Conservation (phyloP, 2,329 filamentous ascomycete species). For the Thielaviopsis punctulata region DNA sequence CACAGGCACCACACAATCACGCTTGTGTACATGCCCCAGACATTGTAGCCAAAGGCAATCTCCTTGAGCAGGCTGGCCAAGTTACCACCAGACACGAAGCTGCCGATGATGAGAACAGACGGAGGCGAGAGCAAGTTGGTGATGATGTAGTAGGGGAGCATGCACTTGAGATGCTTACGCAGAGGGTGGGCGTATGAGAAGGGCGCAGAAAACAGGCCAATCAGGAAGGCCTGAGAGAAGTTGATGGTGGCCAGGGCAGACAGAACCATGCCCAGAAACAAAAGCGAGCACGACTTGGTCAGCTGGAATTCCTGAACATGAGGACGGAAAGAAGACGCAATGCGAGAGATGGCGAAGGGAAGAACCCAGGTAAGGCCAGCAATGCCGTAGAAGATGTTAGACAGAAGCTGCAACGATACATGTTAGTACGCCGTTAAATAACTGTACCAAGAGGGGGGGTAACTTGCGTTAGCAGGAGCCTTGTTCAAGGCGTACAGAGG, state of each 20-base stretch:
- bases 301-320: slow-evolving; percentile 57
- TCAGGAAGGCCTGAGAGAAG: slow-evolving; percentile 74
- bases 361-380: slow-evolving; percentile 35
- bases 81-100: slow-evolving; percentile 22
- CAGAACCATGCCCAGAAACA: slow-evolving; percentile 79
- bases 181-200: slow-evolving; percentile 54
- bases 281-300: slow-evolving; percentile 79
- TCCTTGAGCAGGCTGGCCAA: slow-evolving; percentile 46
- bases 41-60: slow-evolving; percentile 74
- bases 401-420: slow-evolving; percentile 32
- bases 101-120: slow-evolving; percentile 33
- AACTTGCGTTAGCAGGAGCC: slow-evolving; percentile 43
- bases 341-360: slow-evolving; percentile 36
- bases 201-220: slow-evolving; percentile 64
- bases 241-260: slow-evolving; percentile 89
- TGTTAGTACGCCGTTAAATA: not conserved
- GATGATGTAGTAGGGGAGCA: slow-evolving; percentile 21
- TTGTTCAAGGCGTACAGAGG: slow-evolving; percentile 82
- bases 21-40: slow-evolving; percentile 78
- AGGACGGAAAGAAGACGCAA: slow-evolving; percentile 35
- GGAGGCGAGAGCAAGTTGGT: slow-evolving; percentile 47
- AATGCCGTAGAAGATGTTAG: slow-evolving; percentile 41
- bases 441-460: not conserved
- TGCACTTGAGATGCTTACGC: slow-evolving; percentile 23
- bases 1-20: slow-evolving; percentile 87